Evolutionary conservation across 2,329 filamentous ascomycete species (phyloP).

Genomic region (Claviceps citrina): DNA sequence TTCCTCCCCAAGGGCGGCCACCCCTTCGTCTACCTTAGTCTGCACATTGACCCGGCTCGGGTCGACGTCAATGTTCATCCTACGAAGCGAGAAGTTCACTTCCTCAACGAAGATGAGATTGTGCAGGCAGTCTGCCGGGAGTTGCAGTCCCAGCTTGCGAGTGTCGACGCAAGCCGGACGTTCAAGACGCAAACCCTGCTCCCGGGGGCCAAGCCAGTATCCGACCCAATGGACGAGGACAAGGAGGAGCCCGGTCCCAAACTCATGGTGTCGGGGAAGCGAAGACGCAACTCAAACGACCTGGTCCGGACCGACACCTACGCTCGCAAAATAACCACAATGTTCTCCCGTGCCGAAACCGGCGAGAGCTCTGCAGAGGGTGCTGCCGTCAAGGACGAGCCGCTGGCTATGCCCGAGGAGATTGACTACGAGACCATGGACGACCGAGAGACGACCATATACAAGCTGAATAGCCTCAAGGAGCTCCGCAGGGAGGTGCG

Average conservation of each 20-base stretch:
- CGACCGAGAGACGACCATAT: constrained; percentile 53
- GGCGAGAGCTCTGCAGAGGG: constrained; percentile 9
- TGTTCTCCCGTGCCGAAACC: constrained; percentile 50
- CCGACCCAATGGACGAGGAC: constrained; percentile 14
- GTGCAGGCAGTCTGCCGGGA: constrained; percentile 71
- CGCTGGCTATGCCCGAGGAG: constrained; percentile 27
- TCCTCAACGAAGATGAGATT: constrained; percentile 94
- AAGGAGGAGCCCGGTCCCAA: constrained; percentile 17
- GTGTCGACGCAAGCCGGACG: constrained; percentile 83
- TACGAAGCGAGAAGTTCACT: constrained; percentile 92
- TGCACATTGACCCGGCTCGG: constrained; percentile 80
- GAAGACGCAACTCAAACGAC: constrained; percentile 45
- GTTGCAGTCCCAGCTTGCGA: constrained; percentile 62
- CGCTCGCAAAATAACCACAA: constrained; percentile 87
- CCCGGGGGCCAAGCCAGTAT: constrained; percentile 38
- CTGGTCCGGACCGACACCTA: constrained; percentile 81
- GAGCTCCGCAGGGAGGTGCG: constrained; percentile 69
- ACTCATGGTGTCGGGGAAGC: constrained; percentile 23
- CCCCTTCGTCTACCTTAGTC: constrained; percentile 80
- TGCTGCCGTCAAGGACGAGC: constrained; percentile 16
- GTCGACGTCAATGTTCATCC: constrained; percentile 97
- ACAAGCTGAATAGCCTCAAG: constrained; percentile 71
- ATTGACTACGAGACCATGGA: constrained; percentile 52
- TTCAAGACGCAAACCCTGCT: constrained; percentile 90
- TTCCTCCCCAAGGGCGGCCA: constrained; percentile 90